Evolutionary conservation across 2,329 filamentous ascomycete genomes (phyloP).

Genomic region (Colletotrichum sp.): DNA sequence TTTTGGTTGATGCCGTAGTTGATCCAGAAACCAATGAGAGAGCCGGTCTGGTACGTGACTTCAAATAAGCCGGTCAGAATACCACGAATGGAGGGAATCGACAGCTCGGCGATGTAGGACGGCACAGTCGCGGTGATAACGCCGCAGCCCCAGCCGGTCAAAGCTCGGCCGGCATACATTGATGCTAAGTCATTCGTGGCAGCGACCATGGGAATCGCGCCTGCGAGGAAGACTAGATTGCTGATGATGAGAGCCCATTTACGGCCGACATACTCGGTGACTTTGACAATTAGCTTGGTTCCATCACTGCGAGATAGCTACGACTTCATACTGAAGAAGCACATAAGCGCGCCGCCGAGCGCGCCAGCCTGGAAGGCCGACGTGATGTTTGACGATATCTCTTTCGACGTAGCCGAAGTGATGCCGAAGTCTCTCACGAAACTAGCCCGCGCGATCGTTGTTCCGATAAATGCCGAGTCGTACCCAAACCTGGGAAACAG

Average conservation of each 20-base stretch:
- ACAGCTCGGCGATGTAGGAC: constrained; percentile 68
- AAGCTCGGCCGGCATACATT: constrained; percentile 59
- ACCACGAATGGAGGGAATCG: constrained; percentile 62
- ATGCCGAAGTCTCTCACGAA: constrained; percentile 50
- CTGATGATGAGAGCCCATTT: constrained; percentile 54
- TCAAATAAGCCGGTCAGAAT: constrained; percentile 59
- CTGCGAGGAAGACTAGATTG: constrained; percentile 48
- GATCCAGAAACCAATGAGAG: constrained; percentile 57
- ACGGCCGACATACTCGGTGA: constrained; percentile 54
- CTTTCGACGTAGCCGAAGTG: constrained; percentile 29
- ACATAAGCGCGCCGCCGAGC: constrained; percentile 57
- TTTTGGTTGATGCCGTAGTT: constrained; percentile 49
- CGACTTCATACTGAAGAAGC: constrained; percentile 38
- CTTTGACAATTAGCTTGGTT: constrained; percentile 14
- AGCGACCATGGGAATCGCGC: constrained; percentile 47
- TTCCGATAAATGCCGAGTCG: constrained; percentile 59
- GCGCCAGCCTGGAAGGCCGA: constrained; percentile 54
- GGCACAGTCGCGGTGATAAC: constrained; percentile 64
- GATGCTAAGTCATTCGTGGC: constrained; percentile 44
- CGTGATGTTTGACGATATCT: constrained; percentile 49
- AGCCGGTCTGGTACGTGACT: constrained; percentile 59
- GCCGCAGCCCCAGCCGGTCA: constrained; percentile 64
- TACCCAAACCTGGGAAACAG: constrained; percentile 50
- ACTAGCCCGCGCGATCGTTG: constrained; percentile 53
- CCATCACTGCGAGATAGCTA: accelerated